These are phyloP conservation scores for Coemansia sp. DNA, from an alignment of 192 early-diverging fungal genomes.

Conservation along the genomic window DNA sequence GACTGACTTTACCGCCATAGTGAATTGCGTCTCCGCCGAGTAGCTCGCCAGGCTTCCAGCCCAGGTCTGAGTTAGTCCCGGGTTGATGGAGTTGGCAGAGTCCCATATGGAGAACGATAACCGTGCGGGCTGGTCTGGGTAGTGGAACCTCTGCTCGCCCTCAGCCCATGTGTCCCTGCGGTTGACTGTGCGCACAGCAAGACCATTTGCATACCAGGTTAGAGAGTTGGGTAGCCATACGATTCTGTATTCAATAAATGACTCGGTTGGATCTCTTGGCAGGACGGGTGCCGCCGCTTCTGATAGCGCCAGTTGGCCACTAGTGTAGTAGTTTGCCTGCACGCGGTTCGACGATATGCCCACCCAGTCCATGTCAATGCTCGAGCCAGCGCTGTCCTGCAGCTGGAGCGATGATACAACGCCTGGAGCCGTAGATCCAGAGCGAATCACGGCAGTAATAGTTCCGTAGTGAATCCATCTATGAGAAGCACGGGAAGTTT, in stretches of 20 bases:
- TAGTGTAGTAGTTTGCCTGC: constrained; percentile 62
- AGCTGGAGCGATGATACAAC: constrained; percentile 62
- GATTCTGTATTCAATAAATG: constrained; percentile 60
- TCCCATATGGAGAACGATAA: constrained; percentile 66
- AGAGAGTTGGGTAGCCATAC: constrained; percentile 62
- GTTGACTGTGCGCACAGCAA: constrained; percentile 53
- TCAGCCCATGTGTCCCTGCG: constrained; percentile 53
- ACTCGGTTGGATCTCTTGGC: constrained; percentile 33
- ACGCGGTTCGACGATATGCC: constrained; percentile 55
- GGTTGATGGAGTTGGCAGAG: constrained; percentile 40
- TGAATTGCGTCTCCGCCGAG: constrained; percentile 42
- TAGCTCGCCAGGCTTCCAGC: constrained; percentile 45
- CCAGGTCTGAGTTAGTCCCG: constrained; percentile 51
- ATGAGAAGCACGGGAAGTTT: neutral
- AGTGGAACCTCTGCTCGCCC: constrained; percentile 49
- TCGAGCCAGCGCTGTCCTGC: constrained; percentile 56
- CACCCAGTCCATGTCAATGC: constrained; percentile 65
- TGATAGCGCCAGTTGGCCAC: constrained; percentile 43
- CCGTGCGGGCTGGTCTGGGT: constrained; percentile 48
- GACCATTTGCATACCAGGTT: constrained; percentile 58
- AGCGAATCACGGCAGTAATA: constrained; percentile 56
- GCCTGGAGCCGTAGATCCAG: constrained; percentile 55
- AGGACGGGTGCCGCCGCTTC: constrained; percentile 21
- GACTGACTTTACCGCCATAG: constrained; percentile 54
- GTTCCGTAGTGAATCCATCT: constrained; percentile 62